phyloP scores from a whole-genome alignment of 495 filamentous ascomycete species.

The Talaromyces thailandensis region DNA sequence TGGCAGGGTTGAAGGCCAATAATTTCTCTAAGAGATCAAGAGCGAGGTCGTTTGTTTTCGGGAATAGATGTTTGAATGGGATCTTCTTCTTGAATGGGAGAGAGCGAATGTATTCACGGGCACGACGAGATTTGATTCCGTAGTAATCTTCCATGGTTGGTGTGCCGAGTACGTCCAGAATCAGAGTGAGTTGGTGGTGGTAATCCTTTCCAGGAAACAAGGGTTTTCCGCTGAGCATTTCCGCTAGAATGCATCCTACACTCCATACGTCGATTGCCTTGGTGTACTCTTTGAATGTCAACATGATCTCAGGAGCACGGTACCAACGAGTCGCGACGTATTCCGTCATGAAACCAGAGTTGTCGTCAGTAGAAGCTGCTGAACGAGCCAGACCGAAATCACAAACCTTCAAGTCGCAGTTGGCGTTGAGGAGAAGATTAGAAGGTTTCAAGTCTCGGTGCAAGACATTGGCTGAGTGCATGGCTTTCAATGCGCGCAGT shows the following conservation, averaged over 20 bases:
- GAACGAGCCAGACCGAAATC: constrained; percentile 95
- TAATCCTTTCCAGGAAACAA: constrained; percentile 99
- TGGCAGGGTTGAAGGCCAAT: constrained; percentile 95
- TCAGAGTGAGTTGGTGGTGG: constrained; percentile 96
- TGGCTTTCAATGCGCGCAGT: constrained; percentile 92
- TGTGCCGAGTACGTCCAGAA: constrained; percentile 94
- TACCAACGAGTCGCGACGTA: constrained; percentile 99
- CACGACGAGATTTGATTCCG: constrained; percentile 96
- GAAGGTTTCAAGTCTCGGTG: constrained; percentile 97
- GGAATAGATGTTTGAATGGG: constrained; percentile 94
- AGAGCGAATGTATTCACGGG: constrained; percentile 96
- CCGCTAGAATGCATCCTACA: constrained; percentile 97
- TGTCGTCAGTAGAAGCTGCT: constrained; percentile 90
- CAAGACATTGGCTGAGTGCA: constrained; percentile 98
- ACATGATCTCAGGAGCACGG: constrained; percentile 98
- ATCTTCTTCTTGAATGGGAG: constrained; percentile 99
- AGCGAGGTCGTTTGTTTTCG: constrained; percentile 88
- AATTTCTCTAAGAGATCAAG: constrained; percentile 93
- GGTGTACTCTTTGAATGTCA: constrained; percentile 99
- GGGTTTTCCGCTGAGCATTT: constrained; percentile 99
- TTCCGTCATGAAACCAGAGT: constrained; percentile 99
- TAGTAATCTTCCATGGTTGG: constrained; percentile 99
- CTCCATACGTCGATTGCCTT: constrained; percentile 99
- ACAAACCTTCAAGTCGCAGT: constrained; percentile 98
- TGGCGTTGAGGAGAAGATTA: constrained; percentile 93